phyloP scores from a whole-genome alignment of 2,329 filamentous ascomycete species.

The Paecilomyces variotii region DNA sequence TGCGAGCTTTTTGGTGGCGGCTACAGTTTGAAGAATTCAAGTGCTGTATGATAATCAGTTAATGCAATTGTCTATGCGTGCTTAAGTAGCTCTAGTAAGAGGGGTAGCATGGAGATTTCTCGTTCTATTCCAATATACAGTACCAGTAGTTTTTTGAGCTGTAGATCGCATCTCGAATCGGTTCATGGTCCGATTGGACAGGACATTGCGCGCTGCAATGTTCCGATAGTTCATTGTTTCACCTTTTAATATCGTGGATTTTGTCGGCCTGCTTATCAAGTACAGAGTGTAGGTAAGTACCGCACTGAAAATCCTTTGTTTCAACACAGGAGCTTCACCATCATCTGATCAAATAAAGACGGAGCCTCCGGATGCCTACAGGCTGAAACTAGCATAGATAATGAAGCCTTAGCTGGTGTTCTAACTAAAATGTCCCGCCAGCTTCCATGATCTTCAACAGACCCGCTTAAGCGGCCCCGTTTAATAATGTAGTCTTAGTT shows the following conservation, averaged over 20 bases:
- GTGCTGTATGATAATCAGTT: background rate
- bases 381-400: background rate
- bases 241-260: background rate
- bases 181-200: background rate
- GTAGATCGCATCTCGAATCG: background rate
- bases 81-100: too few species aligned
- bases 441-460: background rate
- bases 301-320: too few species aligned
- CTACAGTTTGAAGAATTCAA: background rate
- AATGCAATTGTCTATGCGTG: background rate
- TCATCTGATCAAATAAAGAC: too few species aligned
- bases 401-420: background rate
- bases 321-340: too few species aligned
- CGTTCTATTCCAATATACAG: background rate
- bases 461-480: slow-evolving; percentile 1
- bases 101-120: background rate
- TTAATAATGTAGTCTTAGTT: background rate
- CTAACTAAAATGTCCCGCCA: background rate
- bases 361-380: background rate
- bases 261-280: background rate
- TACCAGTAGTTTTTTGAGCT: background rate
- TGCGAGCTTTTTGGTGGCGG: background rate
- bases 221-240: background rate
- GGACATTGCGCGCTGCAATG: background rate
- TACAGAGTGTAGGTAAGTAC: background rate